Conservation (phyloP, 257 asterid genomes). For the Cynanchum wilfordii region DNA sequence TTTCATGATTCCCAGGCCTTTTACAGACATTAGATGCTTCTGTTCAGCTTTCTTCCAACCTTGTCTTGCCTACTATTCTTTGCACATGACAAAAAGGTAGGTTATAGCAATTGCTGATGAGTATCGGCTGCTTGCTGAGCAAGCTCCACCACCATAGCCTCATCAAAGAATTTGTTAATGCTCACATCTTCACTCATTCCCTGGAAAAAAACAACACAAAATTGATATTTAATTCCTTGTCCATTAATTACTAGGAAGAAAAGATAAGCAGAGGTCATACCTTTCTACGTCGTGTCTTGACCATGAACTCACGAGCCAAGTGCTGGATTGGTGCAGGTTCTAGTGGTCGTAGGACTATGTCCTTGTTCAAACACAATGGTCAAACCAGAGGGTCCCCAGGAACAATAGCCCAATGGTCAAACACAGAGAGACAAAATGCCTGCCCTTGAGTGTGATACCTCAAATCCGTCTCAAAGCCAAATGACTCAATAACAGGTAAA, state of each 20-base stretch:
- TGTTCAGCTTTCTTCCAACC: no score
- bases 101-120: constrained; percentile 64
- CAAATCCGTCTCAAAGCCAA: constrained; percentile 96
- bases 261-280: constrained; percentile 27
- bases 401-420: constrained; percentile 95
- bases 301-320: constrained; percentile 97
- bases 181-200: constrained; percentile 97
- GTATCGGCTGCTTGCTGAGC: constrained; percentile 94
- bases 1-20: not conserved
- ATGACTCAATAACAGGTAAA: constrained; percentile 91
- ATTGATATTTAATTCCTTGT: not conserved
- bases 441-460: constrained; percentile 98
- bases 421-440: constrained; percentile 78
- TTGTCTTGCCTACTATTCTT: not conserved
- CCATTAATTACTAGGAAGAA: not conserved
- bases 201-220: constrained; percentile 29
- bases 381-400: constrained; percentile 99
- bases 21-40: not conserved
- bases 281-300: constrained; percentile 97
- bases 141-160: constrained; percentile 92
- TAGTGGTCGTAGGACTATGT: constrained; percentile 82
- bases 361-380: no score
- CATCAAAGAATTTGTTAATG: constrained; percentile 88
- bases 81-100: not conserved
- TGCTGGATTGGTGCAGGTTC: constrained; percentile 98